Evolutionary conservation across 2,329 filamentous ascomycete genomes (phyloP).

Genomic region (Capronia americana): DNA sequence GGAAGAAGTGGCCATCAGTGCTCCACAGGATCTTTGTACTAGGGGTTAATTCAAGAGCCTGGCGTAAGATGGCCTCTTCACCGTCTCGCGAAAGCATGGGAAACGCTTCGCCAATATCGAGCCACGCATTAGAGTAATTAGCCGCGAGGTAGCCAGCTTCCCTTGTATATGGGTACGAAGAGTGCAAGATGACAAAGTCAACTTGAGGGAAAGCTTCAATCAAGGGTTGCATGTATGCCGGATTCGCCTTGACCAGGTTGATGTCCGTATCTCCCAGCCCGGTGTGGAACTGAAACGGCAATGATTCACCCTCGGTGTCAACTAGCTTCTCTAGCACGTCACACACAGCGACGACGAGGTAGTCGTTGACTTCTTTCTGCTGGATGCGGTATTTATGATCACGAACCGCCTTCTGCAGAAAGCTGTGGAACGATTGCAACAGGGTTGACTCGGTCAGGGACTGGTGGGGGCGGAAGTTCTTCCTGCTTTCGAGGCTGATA

Average conservation of each 20-base stretch:
- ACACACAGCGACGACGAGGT: conserved; percentile 70
- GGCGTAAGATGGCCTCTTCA: conserved; percentile 71
- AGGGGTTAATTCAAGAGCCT: conserved; percentile 77
- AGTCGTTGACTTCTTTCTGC: conserved; percentile 70
- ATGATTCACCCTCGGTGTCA: conserved; percentile 44
- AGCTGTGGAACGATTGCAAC: conserved; percentile 37
- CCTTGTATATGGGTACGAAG: conserved; percentile 79
- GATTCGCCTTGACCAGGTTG: conserved; percentile 71
- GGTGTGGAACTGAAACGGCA: conserved; percentile 82
- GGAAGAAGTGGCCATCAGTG: conserved; percentile 79
- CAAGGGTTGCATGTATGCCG: conserved; percentile 75
- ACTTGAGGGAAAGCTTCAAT: conserved; percentile 72
- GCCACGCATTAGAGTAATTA: conserved; percentile 79
- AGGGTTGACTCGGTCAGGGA: conserved; percentile 37
- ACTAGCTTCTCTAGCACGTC: conserved; percentile 59
- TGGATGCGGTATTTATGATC: conserved; percentile 56
- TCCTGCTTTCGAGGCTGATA: conserved; percentile 50
- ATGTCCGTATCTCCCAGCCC: conserved; percentile 83
- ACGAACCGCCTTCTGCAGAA: conserved; percentile 36
- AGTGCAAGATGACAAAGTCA: conserved; percentile 78
- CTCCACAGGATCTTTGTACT: conserved; percentile 79
- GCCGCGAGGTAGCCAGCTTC: conserved; percentile 80
- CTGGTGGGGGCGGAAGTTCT: conserved; percentile 40
- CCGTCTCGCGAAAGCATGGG: conserved; percentile 78
- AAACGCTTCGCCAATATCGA: conserved; percentile 84